Base-by-base conservation (phyloP, 371 early-diverging fungal genomes). In the Entomophthora muscae region DNA sequence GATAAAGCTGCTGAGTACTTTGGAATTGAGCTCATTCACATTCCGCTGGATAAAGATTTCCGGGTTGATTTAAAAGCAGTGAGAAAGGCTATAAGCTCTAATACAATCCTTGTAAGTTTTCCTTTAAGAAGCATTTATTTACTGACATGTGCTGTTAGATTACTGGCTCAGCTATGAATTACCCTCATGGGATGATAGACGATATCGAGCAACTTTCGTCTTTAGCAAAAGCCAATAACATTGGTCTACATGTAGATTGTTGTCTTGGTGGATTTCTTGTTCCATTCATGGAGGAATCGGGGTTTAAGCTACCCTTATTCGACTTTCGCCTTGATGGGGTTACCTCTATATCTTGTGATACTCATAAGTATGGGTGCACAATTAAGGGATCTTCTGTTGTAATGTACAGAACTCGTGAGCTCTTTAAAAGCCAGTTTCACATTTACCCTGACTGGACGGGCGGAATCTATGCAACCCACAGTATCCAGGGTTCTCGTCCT, bases 351-450 rank as follows among this genome's bases (percentile, higher is more conserved):
- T 91, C 91, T 10, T 91, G 90, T 71, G 97, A 97, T 72, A 91
- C 96, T 0, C 97, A 97, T 80, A 97, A 96, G 77, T 91, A 91
- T 67, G 91, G 92, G 13, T 97, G 95, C 75, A 94, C 97, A 2
- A 93, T 95, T 52, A 97, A 97, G 78, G 97, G 97, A 3, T 88
- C 93, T 2, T 90, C 91, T n/a, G 89, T 95, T 29, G 78, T 97
- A 65, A 89, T 97, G 93, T 96, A 93, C 69, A 75, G 81, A 29
- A 70, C 74, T 70, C 80, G 79, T 66, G 78, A 76, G 42, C 77
- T 89, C 57, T 83, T 95, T 67, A 88, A 87, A 64, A 85, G 83
- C 72, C 94, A 94, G 71, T 97, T 94, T 75, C 94, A 91, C 69
- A 77, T 90, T 53, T 74, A 77, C 23, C 78, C 93, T 1, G 87